Evolutionary conservation across 2,329 filamentous ascomycete species (phyloP), one percentile per base, ranked within the genome.

Genomic region (Fusarium sp.): DNA sequence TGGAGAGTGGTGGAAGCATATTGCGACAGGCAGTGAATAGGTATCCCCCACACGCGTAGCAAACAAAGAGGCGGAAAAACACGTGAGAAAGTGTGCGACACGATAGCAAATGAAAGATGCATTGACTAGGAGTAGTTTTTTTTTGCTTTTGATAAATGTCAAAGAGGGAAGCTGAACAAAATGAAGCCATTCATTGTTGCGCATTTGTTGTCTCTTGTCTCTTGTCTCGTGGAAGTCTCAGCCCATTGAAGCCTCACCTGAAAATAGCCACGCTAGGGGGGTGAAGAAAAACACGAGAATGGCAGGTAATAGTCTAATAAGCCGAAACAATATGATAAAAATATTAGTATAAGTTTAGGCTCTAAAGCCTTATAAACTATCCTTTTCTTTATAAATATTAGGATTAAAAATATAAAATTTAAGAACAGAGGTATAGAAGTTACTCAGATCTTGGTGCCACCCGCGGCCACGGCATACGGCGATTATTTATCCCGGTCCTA

Each of bases 21-120:
- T 36, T 36, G 54, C 19, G 58, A 51, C 46, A 24, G 40, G 22
- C 67, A 70, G 67, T 70, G 67, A 70, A 70, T 70, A 39, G 34
- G 33, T 1, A 26, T 28, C 28, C 46, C 42, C 47, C 49, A 49
- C 51, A 31, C 26, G 21, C 21, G 31, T 11, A 50, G 31, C 24
- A 55, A 22, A 14, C n/a, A 24, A n/a, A 21, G 11, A 34, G 9
- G 11, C 21, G 19, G 31, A 34, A 47, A 54, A 51, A 13, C 11
- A n/a, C 13, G 13, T 43, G 42, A 45, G 22, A 21, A 36, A 44
- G 7, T 54, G 8, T 6, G n/a, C 13, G 17, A 49, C 57, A 61
- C 52, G 22, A 3, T 40, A 15, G 7, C 15, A 40, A 28, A 28
- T 54, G 21, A 4, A 24, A 42, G 9, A 28, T 28, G n/a, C 13